Evolutionary conservation across 305 asterid species (phyloP).

Genomic region (Petunia hybrid): DNA sequence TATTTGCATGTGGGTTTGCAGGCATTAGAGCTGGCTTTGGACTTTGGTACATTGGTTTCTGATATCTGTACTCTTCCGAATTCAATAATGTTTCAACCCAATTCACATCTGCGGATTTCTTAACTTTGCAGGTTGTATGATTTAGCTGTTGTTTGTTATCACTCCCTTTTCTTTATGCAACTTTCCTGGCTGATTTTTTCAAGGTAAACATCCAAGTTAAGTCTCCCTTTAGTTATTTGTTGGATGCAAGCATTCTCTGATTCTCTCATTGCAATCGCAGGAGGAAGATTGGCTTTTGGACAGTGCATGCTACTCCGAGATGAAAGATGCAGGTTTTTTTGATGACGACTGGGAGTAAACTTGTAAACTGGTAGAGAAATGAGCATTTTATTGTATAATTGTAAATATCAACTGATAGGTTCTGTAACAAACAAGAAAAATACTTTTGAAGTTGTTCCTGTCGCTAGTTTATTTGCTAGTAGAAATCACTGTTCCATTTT

Average conservation of each 20-base stretch:
- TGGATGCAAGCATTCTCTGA: background rate
- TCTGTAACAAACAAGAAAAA: background rate
- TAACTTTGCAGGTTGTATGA: constrained; percentile 67
- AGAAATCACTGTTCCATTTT: constrained; percentile 1
- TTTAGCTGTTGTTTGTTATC: constrained; percentile 58
- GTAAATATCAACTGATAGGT: constrained; percentile 30
- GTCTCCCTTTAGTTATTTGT: background rate
- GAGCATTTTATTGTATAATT: background rate
- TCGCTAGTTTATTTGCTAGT: background rate
- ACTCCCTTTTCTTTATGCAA: constrained; percentile 64
- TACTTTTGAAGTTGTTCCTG: background rate
- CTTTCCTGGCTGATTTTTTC: constrained; percentile 80
- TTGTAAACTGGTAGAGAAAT: constrained; percentile 24
- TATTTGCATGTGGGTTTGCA: constrained; percentile 71
- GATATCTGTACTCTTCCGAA: background rate
- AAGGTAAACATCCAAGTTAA: constrained; percentile 53
- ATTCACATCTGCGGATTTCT: background rate
- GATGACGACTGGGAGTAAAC: constrained; percentile 81
- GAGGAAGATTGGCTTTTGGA: constrained; percentile 98
- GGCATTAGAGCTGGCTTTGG: constrained; percentile 73
- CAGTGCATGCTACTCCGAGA: constrained; percentile 87
- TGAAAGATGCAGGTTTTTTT: constrained; percentile 95
- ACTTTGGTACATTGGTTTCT: constrained; percentile 56
- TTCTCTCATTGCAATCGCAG: constrained; percentile 45
- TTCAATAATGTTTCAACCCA: background rate